Evolutionary conservation across 2,329 filamentous ascomycete species (phyloP).

Genomic region (Neoscytalidium dimidiatum): DNA sequence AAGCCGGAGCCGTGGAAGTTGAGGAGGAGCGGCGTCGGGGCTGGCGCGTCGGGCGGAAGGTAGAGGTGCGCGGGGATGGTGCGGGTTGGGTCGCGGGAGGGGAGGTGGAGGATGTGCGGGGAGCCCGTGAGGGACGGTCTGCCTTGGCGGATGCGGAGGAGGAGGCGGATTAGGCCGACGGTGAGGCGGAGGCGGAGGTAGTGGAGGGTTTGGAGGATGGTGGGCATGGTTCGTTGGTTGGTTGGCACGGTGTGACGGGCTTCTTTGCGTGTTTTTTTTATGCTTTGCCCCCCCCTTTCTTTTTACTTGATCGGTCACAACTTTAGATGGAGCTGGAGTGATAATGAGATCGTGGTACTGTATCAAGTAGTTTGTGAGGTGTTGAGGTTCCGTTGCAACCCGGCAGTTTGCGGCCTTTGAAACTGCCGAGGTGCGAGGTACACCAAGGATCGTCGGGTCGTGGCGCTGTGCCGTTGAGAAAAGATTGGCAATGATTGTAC

Average conservation of each 20-base stretch:
- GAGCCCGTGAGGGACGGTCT: neutral
- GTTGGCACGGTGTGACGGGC: neutral
- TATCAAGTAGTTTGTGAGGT: no score
- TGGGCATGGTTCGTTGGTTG: neutral
- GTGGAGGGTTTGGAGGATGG: conserved; percentile 12
- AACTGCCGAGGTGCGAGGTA: no score
- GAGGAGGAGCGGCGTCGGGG: conserved; percentile 30
- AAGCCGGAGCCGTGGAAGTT: conserved; percentile 40
- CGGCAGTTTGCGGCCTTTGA: no score
- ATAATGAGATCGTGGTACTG: no score
- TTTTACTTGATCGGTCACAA: no score
- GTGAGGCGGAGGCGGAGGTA: conserved; percentile 25
- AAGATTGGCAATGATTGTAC: no score
- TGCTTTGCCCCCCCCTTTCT: neutral
- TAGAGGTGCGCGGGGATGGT: conserved; percentile 30
- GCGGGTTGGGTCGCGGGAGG: conserved; percentile 25
- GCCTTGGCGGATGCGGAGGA: neutral
- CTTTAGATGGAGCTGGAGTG: no score
- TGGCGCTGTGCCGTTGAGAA: no score
- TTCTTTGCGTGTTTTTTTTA: neutral
- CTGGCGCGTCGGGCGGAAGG: conserved; percentile 10
- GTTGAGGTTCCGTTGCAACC: no score
- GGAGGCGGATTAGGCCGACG: conserved; percentile 21
- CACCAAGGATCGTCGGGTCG: no score
- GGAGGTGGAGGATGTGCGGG: conserved; percentile 21